Evolutionary conservation across 2,329 filamentous ascomycete genomes (phyloP), one percentile per base, ranked within the genome.

Genomic region (Sporothrix dimorphospora): DNA sequence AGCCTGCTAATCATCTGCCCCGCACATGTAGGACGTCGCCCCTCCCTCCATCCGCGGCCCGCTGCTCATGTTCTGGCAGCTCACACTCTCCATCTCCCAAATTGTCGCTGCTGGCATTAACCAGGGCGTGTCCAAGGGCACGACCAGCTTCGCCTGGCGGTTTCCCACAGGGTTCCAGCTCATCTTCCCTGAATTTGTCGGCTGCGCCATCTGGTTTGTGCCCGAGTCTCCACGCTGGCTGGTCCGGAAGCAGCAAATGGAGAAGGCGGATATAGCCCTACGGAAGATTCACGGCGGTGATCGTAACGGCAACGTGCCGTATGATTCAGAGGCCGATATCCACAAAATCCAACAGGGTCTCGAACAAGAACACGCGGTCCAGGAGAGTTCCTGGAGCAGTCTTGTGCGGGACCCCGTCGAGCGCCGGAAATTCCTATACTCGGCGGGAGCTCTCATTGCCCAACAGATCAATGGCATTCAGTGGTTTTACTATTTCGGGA

Each of bases 381-480:
- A n/a, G n/a, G n/a, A n/a, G n/a, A n/a, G n/a, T n/a, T n/a, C n/a
- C n/a, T n/a, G n/a, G n/a, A n/a, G n/a, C n/a, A n/a, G n/a, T n/a
- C n/a, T n/a, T n/a, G n/a, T n/a, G n/a, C n/a, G n/a, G n/a, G 80
- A 84, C 40, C 71, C 71, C 24, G 14, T 72, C 1, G 81, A 84
- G 71, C 71, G 71, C 21, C 71, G 71, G 34, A 86, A 86, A 75
- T 77, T 85, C 14, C 76, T 85, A 27, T 85, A 81, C 75, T 80
- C 80, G 19, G 80, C 80, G 6, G 84, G 83, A 11, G 83, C 82
- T 24, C 77, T 85, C 72, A 78, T 83, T 53, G 81, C 83, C 3
- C 83, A 85, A 74, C 83, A 86, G 77, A 83, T 86, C 77, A 83
- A 83, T 77, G 83, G 84, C 21, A 85, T 85, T 69, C 81, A 83